These are phyloP conservation scores for Ophiostoma pallidulum DNA, from an alignment of 2,329 filamentous ascomycete species.

Conservation along the genomic window DNA sequence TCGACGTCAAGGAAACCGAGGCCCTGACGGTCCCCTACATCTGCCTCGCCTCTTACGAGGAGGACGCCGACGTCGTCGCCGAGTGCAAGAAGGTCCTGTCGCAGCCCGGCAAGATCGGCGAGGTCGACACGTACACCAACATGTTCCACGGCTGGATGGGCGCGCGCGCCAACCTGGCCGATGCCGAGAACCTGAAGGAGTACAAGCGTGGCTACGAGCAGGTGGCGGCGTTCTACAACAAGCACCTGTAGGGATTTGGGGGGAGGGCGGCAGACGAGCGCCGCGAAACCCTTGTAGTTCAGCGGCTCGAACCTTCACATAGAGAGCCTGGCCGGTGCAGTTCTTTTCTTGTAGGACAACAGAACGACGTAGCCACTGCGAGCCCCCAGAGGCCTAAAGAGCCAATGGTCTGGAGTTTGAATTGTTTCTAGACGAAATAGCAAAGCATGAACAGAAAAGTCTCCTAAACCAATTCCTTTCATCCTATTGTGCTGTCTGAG, in stretches of 20 bases:
- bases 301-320: too few relatives aligned
- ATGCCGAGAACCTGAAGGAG: constrained; percentile 35
- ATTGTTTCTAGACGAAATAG: too few relatives aligned
- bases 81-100: constrained; percentile 34
- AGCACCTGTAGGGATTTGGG: constrained; percentile 33
- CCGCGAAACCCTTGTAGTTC: too few relatives aligned
- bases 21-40: constrained; percentile 38
- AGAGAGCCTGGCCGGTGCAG: too few relatives aligned
- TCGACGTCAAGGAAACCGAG: constrained; percentile 34
- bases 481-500: too few relatives aligned
- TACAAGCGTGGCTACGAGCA: constrained; percentile 41
- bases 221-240: constrained; percentile 32
- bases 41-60: constrained; percentile 40
- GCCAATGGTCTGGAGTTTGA: too few relatives aligned
- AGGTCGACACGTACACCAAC: constrained; percentile 39
- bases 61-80: constrained; percentile 33
- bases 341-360: too few relatives aligned
- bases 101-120: constrained; percentile 29
- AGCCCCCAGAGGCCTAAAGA: too few relatives aligned
- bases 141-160: constrained; percentile 54
- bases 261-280: not conserved
- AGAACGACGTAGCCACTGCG: too few relatives aligned
- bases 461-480: too few relatives aligned
- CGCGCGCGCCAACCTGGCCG: constrained; percentile 37
- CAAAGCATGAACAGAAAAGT: too few relatives aligned